Evolutionary conservation across 345 rosid genomes (phyloP).

Genomic region (Kernera saxatilis): DNA sequence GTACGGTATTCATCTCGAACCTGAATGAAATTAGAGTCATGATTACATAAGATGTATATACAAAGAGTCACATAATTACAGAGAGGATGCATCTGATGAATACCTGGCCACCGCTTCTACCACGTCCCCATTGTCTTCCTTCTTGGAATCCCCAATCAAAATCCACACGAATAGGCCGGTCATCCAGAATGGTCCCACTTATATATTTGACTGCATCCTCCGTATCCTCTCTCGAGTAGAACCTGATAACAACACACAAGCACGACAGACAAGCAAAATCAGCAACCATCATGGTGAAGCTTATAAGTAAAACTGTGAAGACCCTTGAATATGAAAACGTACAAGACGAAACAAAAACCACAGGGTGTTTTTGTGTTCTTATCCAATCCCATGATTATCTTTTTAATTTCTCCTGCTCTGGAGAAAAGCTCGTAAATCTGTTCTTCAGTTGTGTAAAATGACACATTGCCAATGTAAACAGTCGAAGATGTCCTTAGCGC

Average conservation of each 20-base stretch:
- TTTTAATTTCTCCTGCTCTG: conserved; percentile 91
- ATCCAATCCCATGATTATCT: conserved; percentile 95
- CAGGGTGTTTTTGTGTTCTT: conserved; percentile 96
- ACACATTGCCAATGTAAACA: conserved; percentile 86
- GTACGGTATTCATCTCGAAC: conserved; percentile 99
- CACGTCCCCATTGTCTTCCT: conserved; percentile 99
- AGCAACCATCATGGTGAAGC: neutral
- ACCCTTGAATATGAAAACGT: conserved; percentile 14
- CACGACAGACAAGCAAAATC: neutral
- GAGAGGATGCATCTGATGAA: neutral
- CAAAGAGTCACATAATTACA: neutral
- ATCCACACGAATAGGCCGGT: conserved; percentile 95
- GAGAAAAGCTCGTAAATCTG: conserved; percentile 96
- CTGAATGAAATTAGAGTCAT: conserved; percentile 34
- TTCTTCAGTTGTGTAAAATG: conserved; percentile 95
- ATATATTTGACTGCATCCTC: conserved; percentile 94
- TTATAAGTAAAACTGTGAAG: neutral
- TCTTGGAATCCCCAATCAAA: conserved; percentile 99
- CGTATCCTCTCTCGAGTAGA: conserved; percentile 91
- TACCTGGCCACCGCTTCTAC: conserved; percentile 98
- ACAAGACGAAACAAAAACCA: conserved; percentile 93
- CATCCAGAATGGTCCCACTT: conserved; percentile 97
- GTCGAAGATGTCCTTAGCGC: conserved; percentile 64
- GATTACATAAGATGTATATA: neutral
- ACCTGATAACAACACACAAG: conserved; percentile 37